phyloP scores from a whole-genome alignment of 2,329 filamentous ascomycete species.

The Chaetomium olivaceum region DNA sequence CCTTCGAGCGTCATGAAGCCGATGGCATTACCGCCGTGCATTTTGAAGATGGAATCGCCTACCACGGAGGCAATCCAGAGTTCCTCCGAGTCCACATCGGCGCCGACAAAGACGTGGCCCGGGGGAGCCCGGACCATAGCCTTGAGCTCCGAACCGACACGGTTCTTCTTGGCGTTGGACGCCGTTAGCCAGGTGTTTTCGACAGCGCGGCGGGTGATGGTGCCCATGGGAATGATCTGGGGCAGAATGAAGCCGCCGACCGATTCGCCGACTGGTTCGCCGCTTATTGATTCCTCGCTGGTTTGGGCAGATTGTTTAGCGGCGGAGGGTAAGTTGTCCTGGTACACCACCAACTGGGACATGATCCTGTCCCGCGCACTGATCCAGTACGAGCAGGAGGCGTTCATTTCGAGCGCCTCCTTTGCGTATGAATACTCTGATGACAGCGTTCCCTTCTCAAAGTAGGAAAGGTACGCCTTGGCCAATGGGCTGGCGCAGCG shows the following conservation, averaged over 20 bases:
- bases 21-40: constrained; percentile 95
- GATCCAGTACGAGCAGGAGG: constrained; percentile 99
- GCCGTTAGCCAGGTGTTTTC: constrained; percentile 99
- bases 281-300: constrained; percentile 23
- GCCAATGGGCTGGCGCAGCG: constrained; percentile 86
- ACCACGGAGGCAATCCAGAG: constrained; percentile 97
- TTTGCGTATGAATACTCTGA: constrained; percentile 90
- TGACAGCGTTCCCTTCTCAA: constrained; percentile 83
- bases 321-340: constrained; percentile 53
- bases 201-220: constrained; percentile 88
- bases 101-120: constrained; percentile 91
- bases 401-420: constrained; percentile 96
- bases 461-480: constrained; percentile 86
- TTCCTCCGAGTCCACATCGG: constrained; percentile 96
- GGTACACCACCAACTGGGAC: constrained; percentile 93
- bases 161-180: constrained; percentile 93
- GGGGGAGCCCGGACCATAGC: constrained; percentile 92
- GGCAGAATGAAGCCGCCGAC: constrained; percentile 81
- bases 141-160: constrained; percentile 94
- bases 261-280: constrained; percentile 43
- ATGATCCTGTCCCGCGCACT: constrained; percentile 89
- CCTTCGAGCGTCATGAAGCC: constrained; percentile 99
- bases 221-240: constrained; percentile 97
- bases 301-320: constrained; percentile 22
- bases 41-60: constrained; percentile 89